phyloP scores from a whole-genome alignment of 108 stramenopile genomes.

The Skeletonema marinoi region DNA sequence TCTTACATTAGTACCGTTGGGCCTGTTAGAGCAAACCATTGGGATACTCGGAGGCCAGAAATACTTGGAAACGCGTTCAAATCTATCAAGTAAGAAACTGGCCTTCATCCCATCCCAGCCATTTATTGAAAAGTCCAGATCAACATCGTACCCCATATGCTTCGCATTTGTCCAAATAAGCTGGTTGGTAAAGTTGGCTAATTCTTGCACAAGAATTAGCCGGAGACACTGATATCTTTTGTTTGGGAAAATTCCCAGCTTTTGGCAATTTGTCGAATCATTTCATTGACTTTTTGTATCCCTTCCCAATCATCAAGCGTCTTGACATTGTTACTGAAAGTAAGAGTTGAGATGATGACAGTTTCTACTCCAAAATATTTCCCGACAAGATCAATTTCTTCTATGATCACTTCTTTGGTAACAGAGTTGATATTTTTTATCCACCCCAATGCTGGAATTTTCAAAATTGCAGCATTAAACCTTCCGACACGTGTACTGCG shows the following conservation, averaged over 20 bases:
- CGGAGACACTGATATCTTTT: conserved; percentile 10
- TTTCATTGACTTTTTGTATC: conserved; percentile 21
- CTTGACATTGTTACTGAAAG: conserved; percentile 32
- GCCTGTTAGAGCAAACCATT: conserved; percentile 24
- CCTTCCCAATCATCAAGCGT: conserved; percentile 20
- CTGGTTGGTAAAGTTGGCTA: conserved; percentile 21
- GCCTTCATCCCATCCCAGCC: conserved; percentile 9
- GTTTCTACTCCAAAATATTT: conserved; percentile 14
- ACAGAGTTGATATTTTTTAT: conserved; percentile 15
- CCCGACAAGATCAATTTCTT: conserved; percentile 13
- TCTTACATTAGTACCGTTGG: conserved; percentile 12
- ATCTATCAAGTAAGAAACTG: conserved; percentile 22
- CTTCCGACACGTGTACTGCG: not conserved
- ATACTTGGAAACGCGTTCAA: not conserved
- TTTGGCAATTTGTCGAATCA: conserved; percentile 23
- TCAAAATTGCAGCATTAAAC: conserved; percentile 12
- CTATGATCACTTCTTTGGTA: conserved; percentile 17
- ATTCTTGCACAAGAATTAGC: conserved; percentile 24
- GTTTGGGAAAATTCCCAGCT: conserved; percentile 1
- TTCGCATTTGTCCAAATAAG: conserved; percentile 33
- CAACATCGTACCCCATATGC: conserved; percentile 26
- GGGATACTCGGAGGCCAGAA: not conserved
- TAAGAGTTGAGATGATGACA: conserved; percentile 17
- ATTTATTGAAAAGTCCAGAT: not conserved
- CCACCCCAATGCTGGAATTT: conserved; percentile 22